phyloP scores from a whole-genome alignment of 306 rosid genomes.

The Vicia sativa region DNA sequence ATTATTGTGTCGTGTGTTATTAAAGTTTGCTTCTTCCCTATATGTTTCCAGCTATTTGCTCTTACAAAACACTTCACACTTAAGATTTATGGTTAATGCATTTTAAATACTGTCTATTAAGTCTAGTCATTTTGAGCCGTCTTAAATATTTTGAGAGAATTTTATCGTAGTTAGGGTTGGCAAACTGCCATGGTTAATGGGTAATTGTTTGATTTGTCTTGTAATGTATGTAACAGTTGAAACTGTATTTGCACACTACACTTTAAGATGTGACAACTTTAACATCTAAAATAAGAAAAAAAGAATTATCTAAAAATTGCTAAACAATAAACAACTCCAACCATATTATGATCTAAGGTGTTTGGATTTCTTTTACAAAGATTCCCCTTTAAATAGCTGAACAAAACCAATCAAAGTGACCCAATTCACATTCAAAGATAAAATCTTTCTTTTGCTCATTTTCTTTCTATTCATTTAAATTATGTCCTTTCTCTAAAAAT shows the following conservation, averaged over 20 bases:
- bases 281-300: conserved; percentile 38
- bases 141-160: no score
- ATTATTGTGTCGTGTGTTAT: conserved; percentile 34
- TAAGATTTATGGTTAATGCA: no score
- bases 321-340: conserved; percentile 39
- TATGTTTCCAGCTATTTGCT: conserved; percentile 27
- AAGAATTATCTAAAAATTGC: conserved; percentile 38
- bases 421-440: neutral
- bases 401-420: conserved; percentile 5
- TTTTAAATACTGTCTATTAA: no score
- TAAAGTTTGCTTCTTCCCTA: conserved; percentile 47
- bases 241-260: conserved; percentile 40
- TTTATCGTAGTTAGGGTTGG: no score
- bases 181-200: neutral
- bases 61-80: conserved; percentile 34
- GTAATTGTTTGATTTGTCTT: conserved; percentile 35
- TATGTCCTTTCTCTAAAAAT: neutral
- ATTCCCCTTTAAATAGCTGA: conserved; percentile 21
- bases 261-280: conserved; percentile 32
- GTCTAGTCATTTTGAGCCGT: no score
- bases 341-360: conserved; percentile 32
- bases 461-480: neutral
- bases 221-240: conserved; percentile 32
- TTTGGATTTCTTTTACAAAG: conserved; percentile 22
- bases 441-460: conserved; percentile 6